Evolutionary conservation across 116 monocot genomes (phyloP), one percentile per base, ranked within the genome.

Genomic region (Papilionanthe hybrid): DNA sequence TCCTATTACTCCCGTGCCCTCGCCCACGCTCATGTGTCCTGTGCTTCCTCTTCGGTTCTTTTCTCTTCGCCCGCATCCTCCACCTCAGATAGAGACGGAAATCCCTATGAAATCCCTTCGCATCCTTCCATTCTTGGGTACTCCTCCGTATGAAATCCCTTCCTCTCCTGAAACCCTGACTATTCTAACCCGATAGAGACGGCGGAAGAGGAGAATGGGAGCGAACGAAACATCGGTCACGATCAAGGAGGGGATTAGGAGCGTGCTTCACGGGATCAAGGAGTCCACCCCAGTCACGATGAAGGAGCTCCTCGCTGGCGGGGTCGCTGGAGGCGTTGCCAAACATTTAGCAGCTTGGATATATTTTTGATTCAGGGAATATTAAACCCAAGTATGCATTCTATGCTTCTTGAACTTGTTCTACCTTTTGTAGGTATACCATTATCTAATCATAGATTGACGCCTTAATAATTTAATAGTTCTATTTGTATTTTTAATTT

Each of bases 261-360:
- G 80, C 25, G 56, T 67, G 1, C 72, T 41, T 8, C 42, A 71
- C 17, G 88, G 44, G 23, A 60, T 85, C 29, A 87, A 85, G 76
- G 80, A 42, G 20, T 83, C 78, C 42, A 75, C 91, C 27, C 95
- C 95, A 0, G 83, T 93, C 75, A 78, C 82, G 53, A 85, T 87
- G 10, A 94, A 94, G 89, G 95, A 99, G 85, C 87, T 99, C 55
- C 53, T 99, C 18, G 93, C 98, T 27, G 95, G 98, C 5, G 98
- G 98, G 5, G 87, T 94, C 27, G 93, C 94, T 45, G 94, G 98
- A 3, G 98, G 98, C 0, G 50, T 99, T 77, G 94, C 98, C 83
- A 99, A 99, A 69, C 12, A 30, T 69, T 17, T 32, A 37, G 4
- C 27, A 7, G 22, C n/a, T 65, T 8, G 65, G 65, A 65, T 27